Percentiles rank a stretch among this genome's conserved stretches.
Conservation (phyloP, 345 rosid species). For the Brassica carinata region DNA sequence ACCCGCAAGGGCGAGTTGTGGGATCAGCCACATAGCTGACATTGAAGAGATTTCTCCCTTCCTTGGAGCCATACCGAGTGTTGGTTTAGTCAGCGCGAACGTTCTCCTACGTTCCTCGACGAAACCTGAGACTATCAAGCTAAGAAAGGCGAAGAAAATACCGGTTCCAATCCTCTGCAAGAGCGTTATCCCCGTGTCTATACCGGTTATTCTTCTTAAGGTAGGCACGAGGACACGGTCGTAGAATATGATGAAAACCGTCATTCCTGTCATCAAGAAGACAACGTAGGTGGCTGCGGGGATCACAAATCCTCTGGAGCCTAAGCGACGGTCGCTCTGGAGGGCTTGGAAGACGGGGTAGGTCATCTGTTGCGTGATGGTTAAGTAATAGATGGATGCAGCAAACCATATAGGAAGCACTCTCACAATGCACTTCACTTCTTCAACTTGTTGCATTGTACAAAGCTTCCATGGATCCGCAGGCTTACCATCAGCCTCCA, state of each 20-base stretch:
- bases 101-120: slow-evolving; percentile 53
- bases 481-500: slow-evolving; percentile 54
- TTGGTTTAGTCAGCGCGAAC: slow-evolving; percentile 49
- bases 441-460: slow-evolving; percentile 74
- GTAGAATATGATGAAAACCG: slow-evolving; percentile 55
- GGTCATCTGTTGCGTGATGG: slow-evolving; percentile 53
- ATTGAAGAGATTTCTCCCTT: slow-evolving; percentile 58
- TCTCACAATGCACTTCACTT: slow-evolving; percentile 64
- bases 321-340: slow-evolving; percentile 54
- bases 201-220: slow-evolving; percentile 45
- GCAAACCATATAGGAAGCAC: slow-evolving; percentile 66
- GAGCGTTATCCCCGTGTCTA: slow-evolving; percentile 50
- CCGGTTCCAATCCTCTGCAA: slow-evolving; percentile 54
- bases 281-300: slow-evolving; percentile 65
- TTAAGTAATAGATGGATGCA: slow-evolving; percentile 44
- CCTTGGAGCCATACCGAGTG: slow-evolving; percentile 45
- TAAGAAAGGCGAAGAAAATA: slow-evolving; percentile 41
- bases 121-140: slow-evolving; percentile 47
- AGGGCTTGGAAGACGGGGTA: slow-evolving; percentile 66
- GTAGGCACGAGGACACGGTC: slow-evolving; percentile 54
- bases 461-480: slow-evolving; percentile 62
- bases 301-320: slow-evolving; percentile 47
- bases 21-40: slow-evolving; percentile 59
- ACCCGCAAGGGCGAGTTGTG: slow-evolving; percentile 56
- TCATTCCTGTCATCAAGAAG: slow-evolving; percentile 56